These are phyloP conservation scores for Yamadazyma sp. DNA, from an alignment of 805 yeast genomes.

Conservation along the genomic window DNA sequence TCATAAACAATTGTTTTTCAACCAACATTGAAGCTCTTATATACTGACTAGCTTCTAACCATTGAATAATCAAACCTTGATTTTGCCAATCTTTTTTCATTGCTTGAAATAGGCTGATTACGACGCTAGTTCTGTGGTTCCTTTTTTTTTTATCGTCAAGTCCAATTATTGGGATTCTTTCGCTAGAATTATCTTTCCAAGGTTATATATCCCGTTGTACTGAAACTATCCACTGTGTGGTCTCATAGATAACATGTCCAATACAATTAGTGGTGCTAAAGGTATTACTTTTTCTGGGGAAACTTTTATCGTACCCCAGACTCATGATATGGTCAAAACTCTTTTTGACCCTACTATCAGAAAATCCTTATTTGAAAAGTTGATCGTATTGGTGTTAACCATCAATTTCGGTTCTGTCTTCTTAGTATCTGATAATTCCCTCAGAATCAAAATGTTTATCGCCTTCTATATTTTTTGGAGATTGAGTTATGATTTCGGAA, in stretches of 20 bases:
- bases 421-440: slow-evolving; percentile 20
- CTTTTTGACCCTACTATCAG: slow-evolving; percentile 71
- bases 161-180: too few species aligned
- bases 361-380: slow-evolving; percentile 64
- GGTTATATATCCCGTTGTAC: too few species aligned
- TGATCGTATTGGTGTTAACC: slow-evolving; percentile 44
- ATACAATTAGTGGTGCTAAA: slow-evolving; percentile 26
- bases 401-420: slow-evolving; percentile 32
- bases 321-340: slow-evolving; percentile 82
- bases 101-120: too few species aligned
- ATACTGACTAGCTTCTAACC: too few species aligned
- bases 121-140: too few species aligned
- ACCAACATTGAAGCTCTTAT: too few species aligned
- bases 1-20: too few species aligned
- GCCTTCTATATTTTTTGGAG: slow-evolving; percentile 71
- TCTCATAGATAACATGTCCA: slow-evolving; percentile 7
- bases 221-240: too few species aligned
- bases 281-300: slow-evolving; percentile 47
- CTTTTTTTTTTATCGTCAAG: too few species aligned
- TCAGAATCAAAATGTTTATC: slow-evolving; percentile 41
- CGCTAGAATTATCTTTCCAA: too few species aligned
- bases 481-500: slow-evolving; percentile 72
- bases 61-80: too few species aligned
- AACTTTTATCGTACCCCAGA: slow-evolving; percentile 52
- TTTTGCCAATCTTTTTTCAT: too few species aligned